Percentiles rank a stretch among this genome's conserved stretches.
Conservation (phyloP, 2,329 filamentous ascomycete species). For the Cadophora malorum region DNA sequence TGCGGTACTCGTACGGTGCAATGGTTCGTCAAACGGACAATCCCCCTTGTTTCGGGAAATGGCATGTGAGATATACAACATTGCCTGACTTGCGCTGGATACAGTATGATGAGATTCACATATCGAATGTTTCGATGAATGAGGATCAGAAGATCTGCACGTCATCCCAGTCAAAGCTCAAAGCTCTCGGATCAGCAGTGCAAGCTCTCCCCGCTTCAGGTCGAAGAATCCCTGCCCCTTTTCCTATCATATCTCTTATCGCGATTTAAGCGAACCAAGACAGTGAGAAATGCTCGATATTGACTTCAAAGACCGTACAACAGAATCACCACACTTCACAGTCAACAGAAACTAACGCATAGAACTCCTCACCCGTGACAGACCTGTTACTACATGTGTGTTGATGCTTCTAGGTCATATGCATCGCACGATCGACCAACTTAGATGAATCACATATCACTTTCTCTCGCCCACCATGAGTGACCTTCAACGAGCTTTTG, state of each 20-base stretch:
- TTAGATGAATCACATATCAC: neutral
- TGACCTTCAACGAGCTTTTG: conserved; percentile 79
- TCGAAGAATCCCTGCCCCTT: no score
- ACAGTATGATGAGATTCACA: no score
- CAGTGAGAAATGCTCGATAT: neutral
- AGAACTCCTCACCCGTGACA: no score
- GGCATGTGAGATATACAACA: neutral
- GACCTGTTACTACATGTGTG: neutral
- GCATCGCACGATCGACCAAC: neutral
- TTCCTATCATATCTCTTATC: neutral
- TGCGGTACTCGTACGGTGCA: no score
- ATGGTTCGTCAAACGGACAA: neutral
- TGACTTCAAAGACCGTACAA: neutral
- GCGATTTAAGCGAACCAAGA: conserved; percentile 4
- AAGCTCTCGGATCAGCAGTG: no score
- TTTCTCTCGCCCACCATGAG: conserved; percentile 67
- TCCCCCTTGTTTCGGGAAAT: neutral
- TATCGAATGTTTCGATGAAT: neutral
- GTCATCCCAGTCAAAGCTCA: neutral
- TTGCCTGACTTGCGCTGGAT: no score
- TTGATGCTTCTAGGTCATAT: neutral
- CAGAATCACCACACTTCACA: neutral
- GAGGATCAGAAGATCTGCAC: neutral
- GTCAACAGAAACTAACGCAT: neutral
- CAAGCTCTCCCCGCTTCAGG: neutral